Conservation (phyloP, 1,139 yeast species). For the Blastobotrys buckinghamii region DNA sequence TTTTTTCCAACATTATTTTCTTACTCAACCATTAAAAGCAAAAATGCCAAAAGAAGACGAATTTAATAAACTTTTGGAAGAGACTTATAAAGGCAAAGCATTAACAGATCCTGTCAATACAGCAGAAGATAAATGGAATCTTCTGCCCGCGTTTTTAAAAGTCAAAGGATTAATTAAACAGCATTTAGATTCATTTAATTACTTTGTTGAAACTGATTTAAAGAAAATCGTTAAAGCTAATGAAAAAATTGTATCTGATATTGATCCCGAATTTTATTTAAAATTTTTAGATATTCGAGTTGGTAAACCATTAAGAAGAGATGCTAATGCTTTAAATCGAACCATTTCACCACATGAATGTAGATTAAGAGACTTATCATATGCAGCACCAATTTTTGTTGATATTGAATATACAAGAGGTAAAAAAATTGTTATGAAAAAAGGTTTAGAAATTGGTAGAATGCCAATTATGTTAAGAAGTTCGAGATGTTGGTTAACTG, state of each 20-base stretch:
- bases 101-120: constrained; percentile 84
- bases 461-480: constrained; percentile 98
- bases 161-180: constrained; percentile 96
- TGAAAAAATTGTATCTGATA: constrained; percentile 83
- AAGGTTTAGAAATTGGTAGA: constrained; percentile 89
- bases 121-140: constrained; percentile 88
- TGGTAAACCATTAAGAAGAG: constrained; percentile 50
- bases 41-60: constrained; percentile 16
- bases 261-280: constrained; percentile 92
- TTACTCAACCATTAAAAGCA: neutral
- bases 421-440: constrained; percentile 79
- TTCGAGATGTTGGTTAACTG: constrained; percentile 80
- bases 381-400: constrained; percentile 93
- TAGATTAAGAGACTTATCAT: constrained; percentile 87
- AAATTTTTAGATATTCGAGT: constrained; percentile 89
- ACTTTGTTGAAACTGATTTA: constrained; percentile 88
- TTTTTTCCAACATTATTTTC: neutral
- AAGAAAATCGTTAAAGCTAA: constrained; percentile 90
- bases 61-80: constrained; percentile 71
- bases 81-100: constrained; percentile 78
- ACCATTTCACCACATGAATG: constrained; percentile 90
- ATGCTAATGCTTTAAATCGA: constrained; percentile 41
- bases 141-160: constrained; percentile 89
- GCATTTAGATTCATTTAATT: constrained; percentile 94
- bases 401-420: constrained; percentile 97